Conservation (phyloP, 257 asterid genomes). For the Salvia miltiorrhiza region DNA sequence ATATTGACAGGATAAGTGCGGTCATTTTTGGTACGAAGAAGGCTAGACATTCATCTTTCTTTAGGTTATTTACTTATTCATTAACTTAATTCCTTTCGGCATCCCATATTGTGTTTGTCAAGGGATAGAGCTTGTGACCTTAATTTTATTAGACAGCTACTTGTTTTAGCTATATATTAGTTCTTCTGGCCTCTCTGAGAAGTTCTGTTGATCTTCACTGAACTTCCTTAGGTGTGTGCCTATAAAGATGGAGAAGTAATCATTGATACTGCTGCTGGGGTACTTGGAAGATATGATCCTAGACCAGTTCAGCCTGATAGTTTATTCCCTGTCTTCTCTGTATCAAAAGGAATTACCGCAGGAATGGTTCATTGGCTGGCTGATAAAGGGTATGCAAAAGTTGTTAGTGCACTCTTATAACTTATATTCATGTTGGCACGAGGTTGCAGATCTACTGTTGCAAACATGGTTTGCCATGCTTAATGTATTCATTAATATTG, state of each 20-base stretch:
- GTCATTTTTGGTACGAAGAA: background rate
- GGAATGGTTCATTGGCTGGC: slow-evolving; percentile 96
- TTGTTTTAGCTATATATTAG: background rate
- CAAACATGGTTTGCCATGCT: background rate
- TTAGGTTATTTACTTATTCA: background rate
- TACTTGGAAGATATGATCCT: slow-evolving; percentile 96
- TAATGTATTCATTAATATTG: background rate
- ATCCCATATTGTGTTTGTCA: background rate
- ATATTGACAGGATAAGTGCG: background rate
- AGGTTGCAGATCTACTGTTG: slow-evolving; percentile 3
- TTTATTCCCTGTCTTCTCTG: slow-evolving; percentile 91
- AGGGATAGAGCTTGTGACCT: background rate
- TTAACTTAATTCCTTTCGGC: background rate
- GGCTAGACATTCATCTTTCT: background rate
- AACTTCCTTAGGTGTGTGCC: slow-evolving; percentile 75
- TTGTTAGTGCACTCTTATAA: slow-evolving; percentile 13
- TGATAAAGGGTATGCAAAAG: slow-evolving; percentile 70
- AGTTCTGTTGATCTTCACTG: background rate
- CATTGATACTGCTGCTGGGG: slow-evolving; percentile 97
- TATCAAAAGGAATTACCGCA: slow-evolving; percentile 84
- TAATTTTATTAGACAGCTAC: slow-evolving; percentile 1
- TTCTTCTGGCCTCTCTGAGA: slow-evolving; percentile 9
- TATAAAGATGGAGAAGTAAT: slow-evolving; percentile 96
- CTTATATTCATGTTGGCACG: slow-evolving; percentile 16
- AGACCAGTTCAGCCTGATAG: slow-evolving; percentile 99